Percentiles rank a stretch among this genome's conserved stretches.
phyloP scores from a whole-genome alignment of 1,139 yeast species.

The Kluyveromyces marxianus region DNA sequence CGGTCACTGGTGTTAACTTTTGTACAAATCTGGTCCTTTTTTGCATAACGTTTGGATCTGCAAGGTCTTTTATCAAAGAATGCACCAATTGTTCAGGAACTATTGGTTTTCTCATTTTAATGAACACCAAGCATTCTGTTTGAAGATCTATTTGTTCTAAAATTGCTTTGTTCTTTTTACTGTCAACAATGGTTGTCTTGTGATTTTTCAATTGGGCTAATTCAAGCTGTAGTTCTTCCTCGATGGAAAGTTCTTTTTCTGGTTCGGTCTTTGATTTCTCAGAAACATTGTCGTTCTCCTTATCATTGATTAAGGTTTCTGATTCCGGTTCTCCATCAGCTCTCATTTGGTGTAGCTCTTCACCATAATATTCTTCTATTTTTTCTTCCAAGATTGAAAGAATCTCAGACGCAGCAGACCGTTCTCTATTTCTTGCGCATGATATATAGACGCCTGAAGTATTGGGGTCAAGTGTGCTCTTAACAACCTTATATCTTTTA shows the following conservation, averaged over 20 bases:
- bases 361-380: conserved; percentile 44
- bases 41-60: conserved; percentile 33
- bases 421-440: conserved; percentile 72
- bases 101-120: conserved; percentile 71
- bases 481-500: conserved; percentile 19
- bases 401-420: conserved; percentile 67
- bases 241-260: conserved; percentile 48
- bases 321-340: conserved; percentile 18
- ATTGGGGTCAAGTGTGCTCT: conserved; percentile 51
- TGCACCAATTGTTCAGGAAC: conserved; percentile 67
- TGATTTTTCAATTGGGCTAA: conserved; percentile 46
- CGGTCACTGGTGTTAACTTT: conserved; percentile 70
- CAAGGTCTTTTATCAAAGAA: conserved; percentile 53
- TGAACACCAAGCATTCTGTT: conserved; percentile 80
- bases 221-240: conserved; percentile 68
- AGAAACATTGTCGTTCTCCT: too few species aligned
- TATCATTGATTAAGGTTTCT: too few species aligned
- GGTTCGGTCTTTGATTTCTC: conserved; percentile 17
- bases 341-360: conserved; percentile 33
- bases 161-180: conserved; percentile 39
- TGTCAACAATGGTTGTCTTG: conserved; percentile 16
- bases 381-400: conserved; percentile 53
- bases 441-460: conserved; percentile 84
- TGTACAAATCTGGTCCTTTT: conserved; percentile 70
- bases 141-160: conserved; percentile 62